A percentile compares a stretch with the other conserved stretches of the same genome.
Evolutionary conservation across 73 alveolate genomes (phyloP).

Genomic region (Paramecium biaurelia): DNA sequence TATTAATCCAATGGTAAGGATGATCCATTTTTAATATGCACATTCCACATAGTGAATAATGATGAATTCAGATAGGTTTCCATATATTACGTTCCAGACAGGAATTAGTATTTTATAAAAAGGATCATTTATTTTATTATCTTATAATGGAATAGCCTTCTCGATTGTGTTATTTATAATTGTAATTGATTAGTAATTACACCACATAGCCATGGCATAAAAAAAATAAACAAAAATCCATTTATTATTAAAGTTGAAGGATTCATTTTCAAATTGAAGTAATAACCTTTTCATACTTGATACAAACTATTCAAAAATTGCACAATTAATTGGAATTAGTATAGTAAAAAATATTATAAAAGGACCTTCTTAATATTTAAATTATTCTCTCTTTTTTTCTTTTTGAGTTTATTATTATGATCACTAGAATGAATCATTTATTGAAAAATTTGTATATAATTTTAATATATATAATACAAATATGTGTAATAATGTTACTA

Average conservation of each 20-base stretch:
- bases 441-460: neutral
- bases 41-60: constrained; percentile 74
- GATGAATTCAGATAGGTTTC: constrained; percentile 85
- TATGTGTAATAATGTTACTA: neutral
- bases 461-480: neutral
- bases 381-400: neutral
- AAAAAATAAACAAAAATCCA: neutral
- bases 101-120: neutral
- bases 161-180: constrained; percentile 32
- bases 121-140: constrained; percentile 51
- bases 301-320: constrained; percentile 53
- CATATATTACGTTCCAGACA: constrained; percentile 69
- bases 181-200: constrained; percentile 32
- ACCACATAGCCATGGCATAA: constrained; percentile 24
- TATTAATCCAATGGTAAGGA: constrained; percentile 88
- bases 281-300: neutral
- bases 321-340: constrained; percentile 53
- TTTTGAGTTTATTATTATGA: neutral
- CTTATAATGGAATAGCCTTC: constrained; percentile 27
- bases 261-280: neutral
- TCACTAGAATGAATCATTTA: neutral
- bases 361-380: neutral
- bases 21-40: constrained; percentile 83
- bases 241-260: neutral
- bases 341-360: constrained; percentile 47